Percentiles rank a stretch among this genome's conserved stretches.
Evolutionary conservation across 305 asterid genomes (phyloP).

Genomic region (Stenogyne calaminthoides): DNA sequence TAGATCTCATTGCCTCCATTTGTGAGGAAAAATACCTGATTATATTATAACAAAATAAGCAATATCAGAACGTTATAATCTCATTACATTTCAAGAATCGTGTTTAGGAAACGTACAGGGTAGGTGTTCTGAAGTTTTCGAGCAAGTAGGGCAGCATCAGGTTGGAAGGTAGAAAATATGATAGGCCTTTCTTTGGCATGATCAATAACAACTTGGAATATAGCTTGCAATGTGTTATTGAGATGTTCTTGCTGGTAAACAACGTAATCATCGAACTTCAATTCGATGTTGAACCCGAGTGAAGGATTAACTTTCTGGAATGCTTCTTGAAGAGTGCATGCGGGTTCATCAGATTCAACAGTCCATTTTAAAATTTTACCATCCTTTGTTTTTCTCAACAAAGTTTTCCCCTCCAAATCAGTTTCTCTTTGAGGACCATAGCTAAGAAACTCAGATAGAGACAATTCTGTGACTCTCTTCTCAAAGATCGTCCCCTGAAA

Average conservation of each 20-base stretch:
- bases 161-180: constrained; percentile 84
- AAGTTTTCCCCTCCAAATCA: constrained; percentile 50
- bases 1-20: constrained; percentile 83
- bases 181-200: constrained; percentile 76
- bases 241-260: constrained; percentile 66
- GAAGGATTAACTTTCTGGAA: constrained; percentile 69
- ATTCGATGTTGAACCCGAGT: constrained; percentile 84
- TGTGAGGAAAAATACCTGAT: constrained; percentile 82
- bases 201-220: constrained; percentile 55
- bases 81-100: background rate
- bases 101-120: constrained; percentile 53
- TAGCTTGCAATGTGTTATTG: constrained; percentile 41
- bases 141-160: constrained; percentile 75
- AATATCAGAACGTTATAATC: background rate
- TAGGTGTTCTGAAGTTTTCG: constrained; percentile 64
- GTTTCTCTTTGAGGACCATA: constrained; percentile 78
- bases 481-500: constrained; percentile 68
- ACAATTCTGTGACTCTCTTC: constrained; percentile 77
- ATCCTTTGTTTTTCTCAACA: constrained; percentile 76
- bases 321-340: constrained; percentile 87
- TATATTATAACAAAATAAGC: background rate
- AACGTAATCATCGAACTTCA: constrained; percentile 76
- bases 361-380: constrained; percentile 71
- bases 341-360: constrained; percentile 69
- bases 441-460: constrained; percentile 65